Conservation (phyloP, 148 eudicot genomes). For the Spergularia bocconei region DNA sequence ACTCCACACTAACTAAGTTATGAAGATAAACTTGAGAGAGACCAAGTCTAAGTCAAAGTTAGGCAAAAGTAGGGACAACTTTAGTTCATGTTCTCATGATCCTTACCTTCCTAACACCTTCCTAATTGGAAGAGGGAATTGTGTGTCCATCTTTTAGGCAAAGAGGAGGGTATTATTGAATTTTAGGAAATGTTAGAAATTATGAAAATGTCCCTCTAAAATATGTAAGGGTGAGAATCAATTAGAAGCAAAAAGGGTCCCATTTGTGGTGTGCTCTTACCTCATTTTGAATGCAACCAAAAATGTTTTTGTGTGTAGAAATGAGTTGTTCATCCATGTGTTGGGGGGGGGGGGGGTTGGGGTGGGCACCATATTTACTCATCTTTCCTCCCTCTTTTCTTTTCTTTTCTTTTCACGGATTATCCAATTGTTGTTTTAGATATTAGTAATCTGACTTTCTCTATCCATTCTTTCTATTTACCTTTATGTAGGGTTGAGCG, state of each 20-base stretch:
- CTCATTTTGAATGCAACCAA: not conserved
- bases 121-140: slow-evolving; percentile 8
- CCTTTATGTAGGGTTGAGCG: too few relatives aligned
- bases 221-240: not conserved
- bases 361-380: too few relatives aligned
- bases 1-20: not conserved
- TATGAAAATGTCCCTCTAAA: not conserved
- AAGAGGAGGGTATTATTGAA: not conserved
- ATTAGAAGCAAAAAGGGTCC: not conserved
- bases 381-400: too few relatives aligned
- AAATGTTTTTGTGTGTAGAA: not conserved
- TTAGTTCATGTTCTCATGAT: not conserved
- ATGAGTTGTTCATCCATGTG: not conserved
- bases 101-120: slow-evolving; percentile 14
- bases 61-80: slow-evolving; percentile 3
- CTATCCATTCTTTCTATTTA: too few relatives aligned
- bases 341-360: too few relatives aligned
- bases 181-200: not conserved
- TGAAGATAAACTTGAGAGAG: not conserved
- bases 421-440: too few relatives aligned
- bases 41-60: slow-evolving; percentile 8
- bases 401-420: too few relatives aligned
- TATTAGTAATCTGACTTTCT: too few relatives aligned
- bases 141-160: not conserved
- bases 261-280: not conserved